Evolutionary conservation across 2,329 filamentous ascomycete genomes (phyloP), one percentile per base, ranked within the genome.

Genomic region (Ambrosiella cleistominuta): DNA sequence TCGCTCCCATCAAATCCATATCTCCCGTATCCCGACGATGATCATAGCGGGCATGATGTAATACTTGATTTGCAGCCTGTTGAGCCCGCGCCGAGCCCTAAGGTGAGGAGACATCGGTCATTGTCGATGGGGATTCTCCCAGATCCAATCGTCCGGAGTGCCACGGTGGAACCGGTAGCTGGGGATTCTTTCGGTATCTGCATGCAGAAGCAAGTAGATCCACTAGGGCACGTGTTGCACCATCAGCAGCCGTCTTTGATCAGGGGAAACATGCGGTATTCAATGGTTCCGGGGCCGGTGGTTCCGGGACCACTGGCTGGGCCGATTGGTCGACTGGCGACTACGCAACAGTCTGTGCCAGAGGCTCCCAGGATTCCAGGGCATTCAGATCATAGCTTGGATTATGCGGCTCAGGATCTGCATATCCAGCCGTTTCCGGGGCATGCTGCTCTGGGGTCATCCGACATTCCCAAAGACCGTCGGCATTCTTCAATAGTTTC

Each of bases 21-120:
- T n/a, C 38, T 60, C 15, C 59, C 59, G 2, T 60, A 60, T 35
- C 59, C 59, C 7, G 59, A 57, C 15, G 59, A 60, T 37, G 56
- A 56, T 15, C 27, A 53, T 12, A 40, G 17, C 9, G 17, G 27
- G 1, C 8, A 51, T 51, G 47, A 51, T 8, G 47, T n/a, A 8
- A 59, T 47, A 9, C 36, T 40, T n/a, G 55, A 57, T 15, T 39
- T 57, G 37, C 47, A 51, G 47, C 47, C 47, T 7, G 9, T n/a
- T 9, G 17, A 36, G 7, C 11, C 39, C 7, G 39, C n/a, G 2
- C 39, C 39, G 39, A 3, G 27, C 2, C 39, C 39, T 9, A 27
- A 51, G 8, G 19, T 51, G 17, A 19, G 17, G 9, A 51, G 17
- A 2, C 13, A 12, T 12, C 47, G 47, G 19, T n/a, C 47, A 17